Evolutionary conservation across 2,329 filamentous ascomycete species (phyloP), one percentile per base, ranked within the genome.

Genomic region (Nemania sp.): DNA sequence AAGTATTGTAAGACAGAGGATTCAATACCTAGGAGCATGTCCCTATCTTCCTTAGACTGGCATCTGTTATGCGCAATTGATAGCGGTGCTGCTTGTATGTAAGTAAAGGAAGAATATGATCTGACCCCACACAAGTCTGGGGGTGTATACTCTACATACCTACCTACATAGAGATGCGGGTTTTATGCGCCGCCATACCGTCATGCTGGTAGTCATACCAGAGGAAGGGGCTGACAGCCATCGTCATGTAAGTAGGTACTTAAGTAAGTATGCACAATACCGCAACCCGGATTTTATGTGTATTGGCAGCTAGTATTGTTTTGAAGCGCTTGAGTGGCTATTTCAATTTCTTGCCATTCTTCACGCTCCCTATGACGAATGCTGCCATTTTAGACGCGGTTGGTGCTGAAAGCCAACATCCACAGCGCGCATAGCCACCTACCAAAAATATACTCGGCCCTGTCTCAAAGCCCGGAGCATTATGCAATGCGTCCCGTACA

Each of bases 331-430:
- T 38, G 41, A 29, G 56, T 61, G 66, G 62, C 53, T 62, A 68
- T 66, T 65, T 62, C 29, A 41, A 43, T 51, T 58, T 32, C 62
- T 63, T 53, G 58, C 27, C 66, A 70, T 68, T 68, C 66, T n/a
- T n/a, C n/a, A n/a, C n/a, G n/a, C n/a, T n/a, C n/a, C n/a, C 66
- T 63, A 68, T 66, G 66, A 70, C 66, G 66, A 68, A 55, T 56
- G 62, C 55, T 59, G 56, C 54, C 58, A 52, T 68, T 53, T 68
- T 59, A 68, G 20, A 68, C 38, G 41, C 53, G 49, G 26, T 35
- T 47, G 18, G 52, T 13, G 53, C 61, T 20, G 43, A 58, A 38
- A 51, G 24, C 53, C 43, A 41, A 64, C 64, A 61, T 43, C 55
- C 55, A 63, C 59, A 47, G 27, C 63, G 41, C 32, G 43, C 60